Percentiles rank a stretch among this genome's conserved stretches.
Conservation (phyloP, 202 grass and related monocot genomes). For the Eragrostis tef region DNA sequence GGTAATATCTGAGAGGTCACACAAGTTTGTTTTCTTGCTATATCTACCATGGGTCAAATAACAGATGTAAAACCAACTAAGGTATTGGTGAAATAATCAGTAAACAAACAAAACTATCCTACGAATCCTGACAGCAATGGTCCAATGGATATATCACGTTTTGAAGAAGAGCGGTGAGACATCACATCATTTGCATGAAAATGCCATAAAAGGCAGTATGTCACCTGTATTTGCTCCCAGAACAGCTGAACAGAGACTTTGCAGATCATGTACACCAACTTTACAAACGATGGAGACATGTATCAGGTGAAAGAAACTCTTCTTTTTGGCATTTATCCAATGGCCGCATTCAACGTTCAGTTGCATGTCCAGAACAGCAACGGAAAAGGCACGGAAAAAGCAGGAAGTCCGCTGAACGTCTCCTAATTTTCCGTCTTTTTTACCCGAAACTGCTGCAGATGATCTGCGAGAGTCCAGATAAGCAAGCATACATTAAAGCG, state of each 20-base stretch:
- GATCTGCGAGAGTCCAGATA: slow-evolving; percentile 9
- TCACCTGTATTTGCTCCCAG: neutral
- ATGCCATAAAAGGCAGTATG: neutral
- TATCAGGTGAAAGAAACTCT: slow-evolving; percentile 37
- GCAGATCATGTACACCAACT: neutral
- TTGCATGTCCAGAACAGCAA: slow-evolving; percentile 24
- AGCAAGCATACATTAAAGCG: slow-evolving; percentile 21
- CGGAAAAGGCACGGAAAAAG: slow-evolving; percentile 20
- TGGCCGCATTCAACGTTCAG: neutral
- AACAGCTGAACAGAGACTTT: slow-evolving; percentile 23
- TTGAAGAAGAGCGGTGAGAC: neutral
- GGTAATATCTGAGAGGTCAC: neutral
- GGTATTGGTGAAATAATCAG: neutral
- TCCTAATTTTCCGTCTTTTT: neutral
- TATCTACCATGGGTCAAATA: neutral
- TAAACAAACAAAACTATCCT: neutral
- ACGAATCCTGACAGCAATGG: neutral
- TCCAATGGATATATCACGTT: slow-evolving; percentile 1
- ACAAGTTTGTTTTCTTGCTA: neutral
- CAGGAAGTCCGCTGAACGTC: neutral
- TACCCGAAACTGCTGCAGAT: neutral
- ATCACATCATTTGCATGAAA: slow-evolving; percentile 12
- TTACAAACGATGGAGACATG: slow-evolving; percentile 38
- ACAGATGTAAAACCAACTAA: neutral
- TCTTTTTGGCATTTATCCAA: slow-evolving; percentile 32